Evolutionary conservation across 371 early-diverging fungal genomes (phyloP), one percentile per base, ranked within the genome.

Genomic region (Nematocida major): DNA sequence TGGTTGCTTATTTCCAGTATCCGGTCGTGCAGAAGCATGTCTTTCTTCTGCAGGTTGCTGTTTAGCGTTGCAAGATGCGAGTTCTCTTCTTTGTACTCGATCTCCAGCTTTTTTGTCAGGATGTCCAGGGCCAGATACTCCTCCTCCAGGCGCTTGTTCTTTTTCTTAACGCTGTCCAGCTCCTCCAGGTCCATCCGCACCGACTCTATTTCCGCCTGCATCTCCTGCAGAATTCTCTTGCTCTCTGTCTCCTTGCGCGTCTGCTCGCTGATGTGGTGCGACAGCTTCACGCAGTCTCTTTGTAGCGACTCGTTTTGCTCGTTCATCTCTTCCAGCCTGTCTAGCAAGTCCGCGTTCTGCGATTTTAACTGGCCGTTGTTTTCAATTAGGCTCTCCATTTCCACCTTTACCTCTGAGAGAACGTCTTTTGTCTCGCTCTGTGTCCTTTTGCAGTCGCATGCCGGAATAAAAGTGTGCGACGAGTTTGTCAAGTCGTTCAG

Each of bases 391-490:
- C 32, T 47, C 28, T 73, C 59, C 53, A 73, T 48, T 15, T 78
- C 65, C 26, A 11, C 1, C 32, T 73, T 73, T 36, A 45, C 76
- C n/a, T 73, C 62, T 18, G 24, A 13, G 4, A 73, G 48, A 38
- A 73, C 54, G 24, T 57, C 45, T 24, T 73, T 38, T 38, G 76
- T 73, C 36, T 73, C 76, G 24, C 13, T 36, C 51, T 62, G 18
- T 43, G 78, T 73, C 45, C 36, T 38, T 45, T 73, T 61, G 47
- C 76, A 73, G 54, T 73, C 76, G 43, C 76, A 73, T 36, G 63
- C n/a, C 0, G 62, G 63, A 40, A 49, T 22, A 36, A 73, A 28
- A 49, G 76, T 69, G 53, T 49, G 39, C 28, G 48, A 38, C n/a
- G 76, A 59, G 65, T 63, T 73, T 5, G 76, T 73, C 18, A 42